Evolutionary conservation across 768 basidiomycete species (phyloP), one percentile per base, ranked within the genome.

Genomic region (Tulasnella sp.): DNA sequence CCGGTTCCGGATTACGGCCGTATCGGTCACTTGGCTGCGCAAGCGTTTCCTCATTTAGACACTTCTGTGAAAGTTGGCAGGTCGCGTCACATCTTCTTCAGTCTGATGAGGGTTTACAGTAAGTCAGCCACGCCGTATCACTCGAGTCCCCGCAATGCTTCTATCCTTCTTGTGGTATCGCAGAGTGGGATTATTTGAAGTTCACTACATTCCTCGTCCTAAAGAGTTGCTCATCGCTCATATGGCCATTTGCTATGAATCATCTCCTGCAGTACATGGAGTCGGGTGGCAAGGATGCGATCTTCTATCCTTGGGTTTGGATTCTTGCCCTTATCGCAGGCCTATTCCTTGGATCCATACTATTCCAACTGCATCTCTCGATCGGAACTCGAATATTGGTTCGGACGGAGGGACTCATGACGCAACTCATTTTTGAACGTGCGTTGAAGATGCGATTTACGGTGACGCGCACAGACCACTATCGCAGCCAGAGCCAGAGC

Each of bases 391-490:
- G 79, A 3, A 69, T 71, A 7, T 63, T 77, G 22, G 76, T 80
- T 9, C 78, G 76, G 2, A 64, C 70, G 3, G 80, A 85, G 65
- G 75, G 71, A 27, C 69, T 84, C 62, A 62, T 79, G 63, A 78
- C 78, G 25, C 77, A 79, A 65, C 72, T 92, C 7, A 82, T 92
- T 66, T 93, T 92, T 71, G 87, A 87, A 43, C 88, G 90, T 65
- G 85, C 90, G 17, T 73, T 90, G 5, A 76, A 82, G 29, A 79
- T 87, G 43, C 76, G 84, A 31, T 73, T 83, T 70, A 77, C 56
- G 75, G 80, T n/a, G 78, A 77, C 34, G 15, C 34, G 34, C 41
- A 49, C 65, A 45, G 62, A 62, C 7, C 66, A 65, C 9, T 67
- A 66, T n/a, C 59, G 17, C 63, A 65, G 2, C 21, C 56, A 9